Evolutionary conservation across 2,329 filamentous ascomycete genomes (phyloP), one percentile per base, ranked within the genome.

Genomic region (Monosporascus ibericus): DNA sequence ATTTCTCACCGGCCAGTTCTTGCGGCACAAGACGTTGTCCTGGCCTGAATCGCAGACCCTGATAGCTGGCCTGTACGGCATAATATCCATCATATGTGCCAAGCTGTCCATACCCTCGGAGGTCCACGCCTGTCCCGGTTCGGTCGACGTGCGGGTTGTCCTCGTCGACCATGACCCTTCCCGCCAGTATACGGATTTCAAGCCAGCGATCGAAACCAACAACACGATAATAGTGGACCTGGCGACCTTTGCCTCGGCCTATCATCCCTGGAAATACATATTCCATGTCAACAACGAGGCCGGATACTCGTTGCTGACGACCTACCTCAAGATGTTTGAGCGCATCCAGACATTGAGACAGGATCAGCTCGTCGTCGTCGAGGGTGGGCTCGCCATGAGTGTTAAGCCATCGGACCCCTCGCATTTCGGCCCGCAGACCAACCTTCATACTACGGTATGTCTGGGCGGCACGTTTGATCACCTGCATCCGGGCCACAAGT

Each of bases 401-500:
- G 58, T 70, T 8, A 52, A 55, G n/a, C 36, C 60, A 18, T 53
- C 49, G 17, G 44, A 38, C 9, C 56, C 55, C 6, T 48, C 61
- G 3, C 51, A 58, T 6, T 44, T 53, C 22, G 49, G 58, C 17
- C 37, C 61, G 3, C 62, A 62, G 42, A 66, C 66, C 2, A 56
- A 58, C 24, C 63, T 69, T 42, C 81, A 88, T 67, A 72, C 76
- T 54, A 79, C 82, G 15, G 87, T 95, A 48, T 89, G 87, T 49
- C 82, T 97, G 14, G 94, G 92, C 30, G 94, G 94, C 9, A 99
- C 94, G 0, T 99, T 97, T 71, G 94, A 99, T 68, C 91, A 97
- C 70, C 80, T 99, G 22, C 94, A 99, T 67, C 85, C 89, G 4
- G 94, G 94, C 6, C 94, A 99, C 74, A 99, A 97, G 72, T 78